Conservation (phyloP, 2,329 filamentous ascomycete species). For the Aspergillus glaucus region DNA sequence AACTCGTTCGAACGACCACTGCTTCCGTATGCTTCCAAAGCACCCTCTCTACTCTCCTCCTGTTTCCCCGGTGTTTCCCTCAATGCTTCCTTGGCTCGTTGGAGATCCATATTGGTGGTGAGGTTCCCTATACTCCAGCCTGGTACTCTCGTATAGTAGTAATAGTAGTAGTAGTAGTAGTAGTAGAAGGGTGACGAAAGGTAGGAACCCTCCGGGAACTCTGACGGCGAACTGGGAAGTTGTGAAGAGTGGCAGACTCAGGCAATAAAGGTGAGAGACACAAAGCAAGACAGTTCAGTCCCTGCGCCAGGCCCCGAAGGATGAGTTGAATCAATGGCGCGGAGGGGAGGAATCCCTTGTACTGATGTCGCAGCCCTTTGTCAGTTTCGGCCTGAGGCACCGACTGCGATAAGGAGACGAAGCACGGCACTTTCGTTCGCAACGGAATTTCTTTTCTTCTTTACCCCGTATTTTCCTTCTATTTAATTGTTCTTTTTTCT, state of each 20-base stretch:
- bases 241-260: neutral
- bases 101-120: slow-evolving; percentile 29
- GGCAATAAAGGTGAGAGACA: neutral
- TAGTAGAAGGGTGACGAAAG: neutral
- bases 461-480: neutral
- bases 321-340: neutral
- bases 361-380: slow-evolving; percentile 7
- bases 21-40: slow-evolving; percentile 28
- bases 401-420: neutral
- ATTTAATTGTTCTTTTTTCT: neutral
- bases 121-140: too few relatives aligned
- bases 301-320: neutral
- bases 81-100: slow-evolving; percentile 35
- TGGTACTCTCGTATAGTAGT: neutral
- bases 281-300: neutral
- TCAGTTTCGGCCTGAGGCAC: slow-evolving; percentile 15
- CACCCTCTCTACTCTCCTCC: slow-evolving; percentile 31
- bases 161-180: neutral
- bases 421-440: neutral
- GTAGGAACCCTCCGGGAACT: neutral
- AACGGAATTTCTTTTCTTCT: neutral
- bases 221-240: neutral
- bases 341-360: neutral
- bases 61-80: slow-evolving; percentile 25
- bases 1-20: slow-evolving; percentile 28